phyloP scores from a whole-genome alignment of 331 rosid genomes.

The Arachis monticola region DNA sequence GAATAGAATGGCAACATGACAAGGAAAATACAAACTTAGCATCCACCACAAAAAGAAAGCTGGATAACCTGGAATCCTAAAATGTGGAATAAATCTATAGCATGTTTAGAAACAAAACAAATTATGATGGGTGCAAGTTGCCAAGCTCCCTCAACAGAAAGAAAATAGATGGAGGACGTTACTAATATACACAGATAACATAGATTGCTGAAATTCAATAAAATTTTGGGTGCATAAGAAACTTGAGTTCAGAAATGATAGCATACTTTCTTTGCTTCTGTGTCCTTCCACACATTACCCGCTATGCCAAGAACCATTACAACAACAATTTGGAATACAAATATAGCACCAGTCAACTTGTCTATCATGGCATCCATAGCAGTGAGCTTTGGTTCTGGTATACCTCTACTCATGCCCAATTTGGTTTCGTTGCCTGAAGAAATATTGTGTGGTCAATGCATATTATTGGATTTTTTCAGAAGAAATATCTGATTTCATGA shows the following conservation, averaged over 20 bases:
- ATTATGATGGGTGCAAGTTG: conserved; percentile 22
- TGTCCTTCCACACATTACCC: conserved; percentile 98
- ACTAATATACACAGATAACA: conserved; percentile 14
- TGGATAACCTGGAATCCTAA: conserved; percentile 1
- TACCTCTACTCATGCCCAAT: conserved; percentile 97
- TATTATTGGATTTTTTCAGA: conserved; percentile 33
- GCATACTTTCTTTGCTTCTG: conserved; percentile 92
- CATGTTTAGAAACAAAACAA: conserved; percentile 10
- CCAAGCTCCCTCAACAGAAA: conserved; percentile 26
- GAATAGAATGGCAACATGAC: conserved; percentile 26
- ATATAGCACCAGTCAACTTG: conserved; percentile 98
- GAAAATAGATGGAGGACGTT: conserved; percentile 24
- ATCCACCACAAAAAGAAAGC: background rate
- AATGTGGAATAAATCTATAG: background rate
- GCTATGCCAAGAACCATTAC: conserved; percentile 95
- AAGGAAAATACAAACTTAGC: conserved; percentile 16
- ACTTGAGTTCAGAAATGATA: conserved; percentile 32
- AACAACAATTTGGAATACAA: conserved; percentile 94
- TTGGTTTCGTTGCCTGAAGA: conserved; percentile 94
- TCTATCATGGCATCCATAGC: conserved; percentile 98
- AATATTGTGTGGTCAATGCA: conserved; percentile 26
- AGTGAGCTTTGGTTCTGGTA: conserved; percentile 98
- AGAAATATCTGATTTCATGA: conserved; percentile 31
- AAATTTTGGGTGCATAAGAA: conserved; percentile 30
- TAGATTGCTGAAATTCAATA: conserved; percentile 25